Conservation (phyloP, 129 eudicot species). For the Silybum marianum region DNA sequence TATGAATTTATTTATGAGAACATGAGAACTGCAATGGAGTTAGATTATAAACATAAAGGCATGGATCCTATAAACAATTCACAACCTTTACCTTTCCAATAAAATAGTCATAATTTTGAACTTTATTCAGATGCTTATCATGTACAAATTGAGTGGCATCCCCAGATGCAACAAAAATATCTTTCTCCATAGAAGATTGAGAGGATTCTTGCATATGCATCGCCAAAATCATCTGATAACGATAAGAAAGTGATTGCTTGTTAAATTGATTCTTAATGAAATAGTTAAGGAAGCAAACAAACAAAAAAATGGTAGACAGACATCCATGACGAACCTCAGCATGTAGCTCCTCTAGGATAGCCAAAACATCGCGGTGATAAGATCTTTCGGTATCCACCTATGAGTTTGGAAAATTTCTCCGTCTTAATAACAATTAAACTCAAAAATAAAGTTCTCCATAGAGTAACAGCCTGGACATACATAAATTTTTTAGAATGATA, state of each 20-base stretch:
- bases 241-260: neutral
- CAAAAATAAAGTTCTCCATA: slow-evolving; percentile 9
- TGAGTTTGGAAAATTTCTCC: slow-evolving; percentile 18
- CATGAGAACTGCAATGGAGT: slow-evolving; percentile 6
- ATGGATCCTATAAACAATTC: slow-evolving; percentile 11
- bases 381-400: slow-evolving; percentile 94
- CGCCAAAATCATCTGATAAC: slow-evolving; percentile 63
- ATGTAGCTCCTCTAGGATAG: slow-evolving; percentile 70
- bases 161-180: slow-evolving; percentile 30
- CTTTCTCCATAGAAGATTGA: slow-evolving; percentile 33
- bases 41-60: neutral
- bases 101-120: slow-evolving; percentile 42
- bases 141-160: slow-evolving; percentile 36
- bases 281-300: neutral
- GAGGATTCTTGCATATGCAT: slow-evolving; percentile 48
- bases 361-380: slow-evolving; percentile 65
- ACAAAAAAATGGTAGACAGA: neutral
- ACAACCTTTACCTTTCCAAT: slow-evolving; percentile 66
- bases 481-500: neutral
- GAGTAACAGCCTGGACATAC: neutral
- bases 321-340: slow-evolving; percentile 45
- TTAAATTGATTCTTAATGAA: neutral
- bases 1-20: neutral
- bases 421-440: slow-evolving; percentile 9
- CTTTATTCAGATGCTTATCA: slow-evolving; percentile 33